Evolutionary conservation across 805 yeast genomes (phyloP).

Genomic region (Pichia paraexigua): DNA sequence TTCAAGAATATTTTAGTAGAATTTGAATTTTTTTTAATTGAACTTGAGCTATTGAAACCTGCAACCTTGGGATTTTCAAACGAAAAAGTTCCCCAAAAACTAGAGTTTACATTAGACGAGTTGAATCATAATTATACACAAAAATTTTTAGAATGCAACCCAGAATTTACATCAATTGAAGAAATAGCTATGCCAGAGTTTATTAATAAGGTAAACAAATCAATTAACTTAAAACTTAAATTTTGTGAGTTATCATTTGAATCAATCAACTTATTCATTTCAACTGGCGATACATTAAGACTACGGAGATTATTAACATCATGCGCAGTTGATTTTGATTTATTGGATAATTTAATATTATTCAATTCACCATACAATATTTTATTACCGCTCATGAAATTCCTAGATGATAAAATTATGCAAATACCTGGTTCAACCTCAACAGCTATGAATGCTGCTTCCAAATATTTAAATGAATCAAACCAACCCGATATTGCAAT

Average conservation of each 20-base stretch:
- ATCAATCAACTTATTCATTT: slow-evolving; percentile 30
- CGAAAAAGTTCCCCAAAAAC: not conserved
- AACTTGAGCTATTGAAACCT: slow-evolving; percentile 17
- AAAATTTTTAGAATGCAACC: slow-evolving; percentile 31
- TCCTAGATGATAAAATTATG: slow-evolving; percentile 37
- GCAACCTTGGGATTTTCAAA: not conserved
- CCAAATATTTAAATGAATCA: slow-evolving; percentile 11
- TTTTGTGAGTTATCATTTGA: slow-evolving; percentile 31
- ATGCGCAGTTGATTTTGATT: slow-evolving; percentile 34
- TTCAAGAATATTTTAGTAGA: slow-evolving; percentile 12
- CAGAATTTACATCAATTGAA: slow-evolving; percentile 42
- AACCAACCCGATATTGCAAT: slow-evolving; percentile 18
- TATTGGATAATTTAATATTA: slow-evolving; percentile 35
- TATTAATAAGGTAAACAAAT: slow-evolving; percentile 36
- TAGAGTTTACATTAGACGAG: slow-evolving; percentile 8
- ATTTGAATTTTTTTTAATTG: slow-evolving; percentile 16
- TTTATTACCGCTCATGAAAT: slow-evolving; percentile 38
- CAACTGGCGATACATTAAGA: slow-evolving; percentile 33
- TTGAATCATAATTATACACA: slow-evolving; percentile 13
- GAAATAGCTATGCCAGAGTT: slow-evolving; percentile 48
- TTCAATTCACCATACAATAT: slow-evolving; percentile 37
- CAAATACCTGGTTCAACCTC: slow-evolving; percentile 13
- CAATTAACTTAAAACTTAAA: slow-evolving; percentile 37
- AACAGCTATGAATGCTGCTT: slow-evolving; percentile 8
- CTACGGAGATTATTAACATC: slow-evolving; percentile 47